Base-by-base conservation (phyloP, 1,284 basidiomycete genomes). In the Coniophora puteana region DNA sequence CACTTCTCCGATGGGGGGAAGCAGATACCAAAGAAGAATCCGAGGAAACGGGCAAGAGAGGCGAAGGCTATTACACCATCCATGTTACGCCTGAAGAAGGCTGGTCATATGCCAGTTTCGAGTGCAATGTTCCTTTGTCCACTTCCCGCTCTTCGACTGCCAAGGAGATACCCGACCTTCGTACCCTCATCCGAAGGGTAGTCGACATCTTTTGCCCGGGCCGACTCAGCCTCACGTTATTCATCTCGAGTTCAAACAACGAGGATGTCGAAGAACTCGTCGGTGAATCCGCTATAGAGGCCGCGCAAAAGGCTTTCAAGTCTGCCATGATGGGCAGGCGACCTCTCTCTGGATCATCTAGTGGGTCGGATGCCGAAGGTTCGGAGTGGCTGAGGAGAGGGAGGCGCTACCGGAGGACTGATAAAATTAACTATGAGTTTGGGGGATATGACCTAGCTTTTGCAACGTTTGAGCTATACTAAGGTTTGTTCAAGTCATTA, bases 401-500 rank as follows among this genome's bases (percentile, higher is more conserved):
- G 31, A 45, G 46, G 29, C 36, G 41, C 4, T 89, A 88, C 61
- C 78, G 69, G 53, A 75, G 93, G 51, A 95, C 89, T 42, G 95
- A 98, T 69, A 89, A 96, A 62, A 99, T 99, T 63, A 90, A 95
- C 59, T 99, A 99, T 71, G 93, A 96, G 65, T 94, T 98, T 61
- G 90, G 90, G 39, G 91, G 89, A 38, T 99, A 98, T 63, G 91
- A 95, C 63, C 73, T 98, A 48, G 89, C 93, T 26, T 98, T 93
- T 62, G 88, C 89, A 25, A 93, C 84, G 62, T 94, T 93, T 63
- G 89, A 93, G 59, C 50, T 68, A 44, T 57, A 61, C 47, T 66
- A 53, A 69, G 33, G 31, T 37, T 46, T n/a, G 26, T 41, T 23
- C 45, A 31, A 43, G 44, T 32, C 33, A 42, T 28, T 44, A 34